Conservation (phyloP, 768 basidiomycete genomes). For the Agrocybe pediades region DNA sequence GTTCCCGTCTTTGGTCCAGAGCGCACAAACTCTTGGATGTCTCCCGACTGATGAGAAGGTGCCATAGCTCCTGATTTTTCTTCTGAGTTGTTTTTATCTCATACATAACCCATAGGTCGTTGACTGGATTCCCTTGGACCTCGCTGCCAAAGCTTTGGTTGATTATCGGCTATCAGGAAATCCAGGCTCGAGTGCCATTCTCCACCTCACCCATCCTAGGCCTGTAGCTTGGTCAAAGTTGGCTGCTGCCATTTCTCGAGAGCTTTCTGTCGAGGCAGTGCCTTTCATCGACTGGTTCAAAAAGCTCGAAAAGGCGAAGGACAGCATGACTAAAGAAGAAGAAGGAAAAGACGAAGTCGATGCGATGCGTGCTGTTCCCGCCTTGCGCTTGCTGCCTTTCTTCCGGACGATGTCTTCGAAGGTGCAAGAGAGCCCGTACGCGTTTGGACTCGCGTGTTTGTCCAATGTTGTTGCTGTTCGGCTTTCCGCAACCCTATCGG, state of each 20-base stretch:
- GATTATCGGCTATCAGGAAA: background rate
- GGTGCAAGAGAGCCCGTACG: background rate
- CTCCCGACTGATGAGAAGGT: conserved; percentile 34
- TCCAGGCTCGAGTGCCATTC: background rate
- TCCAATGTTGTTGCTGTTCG: no score
- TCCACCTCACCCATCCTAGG: conserved; percentile 28
- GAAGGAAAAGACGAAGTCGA: background rate
- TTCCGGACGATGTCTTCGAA: background rate
- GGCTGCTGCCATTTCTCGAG: conserved; percentile 8
- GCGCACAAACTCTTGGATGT: conserved; percentile 25
- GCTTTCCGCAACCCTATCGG: no score
- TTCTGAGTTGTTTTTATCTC: background rate
- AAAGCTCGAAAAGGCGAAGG: conserved; percentile 14
- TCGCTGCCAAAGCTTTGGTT: conserved; percentile 4
- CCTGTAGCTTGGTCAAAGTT: conserved; percentile 19
- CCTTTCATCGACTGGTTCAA: conserved; percentile 28
- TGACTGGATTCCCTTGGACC: conserved; percentile 5
- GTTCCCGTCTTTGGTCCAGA: conserved; percentile 41
- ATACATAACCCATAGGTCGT: background rate
- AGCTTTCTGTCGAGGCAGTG: conserved; percentile 24
- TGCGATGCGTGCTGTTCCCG: background rate
- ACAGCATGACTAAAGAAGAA: no score
- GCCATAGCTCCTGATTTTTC: no score
- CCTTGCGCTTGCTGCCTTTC: background rate
- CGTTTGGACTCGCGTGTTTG: background rate